Percentiles rank a stretch among this genome's conserved stretches.
Evolutionary conservation across 2,329 filamentous ascomycete species (phyloP).

Genomic region (Cladorrhinum sp.): DNA sequence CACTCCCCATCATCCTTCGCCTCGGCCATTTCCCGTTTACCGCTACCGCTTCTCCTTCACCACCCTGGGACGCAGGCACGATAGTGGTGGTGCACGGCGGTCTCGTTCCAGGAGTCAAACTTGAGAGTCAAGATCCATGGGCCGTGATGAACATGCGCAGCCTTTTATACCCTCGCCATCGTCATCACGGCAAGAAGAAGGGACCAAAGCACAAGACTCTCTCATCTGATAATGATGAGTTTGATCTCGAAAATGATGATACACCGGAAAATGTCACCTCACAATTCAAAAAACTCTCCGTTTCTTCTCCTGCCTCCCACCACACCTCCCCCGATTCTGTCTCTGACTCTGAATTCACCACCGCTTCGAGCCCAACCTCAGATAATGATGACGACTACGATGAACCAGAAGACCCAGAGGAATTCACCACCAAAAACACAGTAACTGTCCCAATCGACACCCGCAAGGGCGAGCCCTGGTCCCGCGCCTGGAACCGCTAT

Average conservation of each 20-base stretch:
- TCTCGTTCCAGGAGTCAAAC: slow-evolving; percentile 69
- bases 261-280: slow-evolving; percentile 1
- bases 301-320: not conserved
- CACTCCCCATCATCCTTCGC: slow-evolving; percentile 74
- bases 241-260: slow-evolving; percentile 3
- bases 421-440: slow-evolving; percentile 2
- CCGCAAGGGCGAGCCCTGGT: slow-evolving; percentile 62
- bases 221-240: not conserved
- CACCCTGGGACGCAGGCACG: slow-evolving; percentile 37
- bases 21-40: slow-evolving; percentile 65
- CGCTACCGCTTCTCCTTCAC: slow-evolving; percentile 37
- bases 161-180: slow-evolving; percentile 53
- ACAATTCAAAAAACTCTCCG: not conserved
- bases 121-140: slow-evolving; percentile 70
- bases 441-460: slow-evolving; percentile 39
- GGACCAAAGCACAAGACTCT: not conserved
- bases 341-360: too few species aligned
- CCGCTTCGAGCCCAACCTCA: not conserved
- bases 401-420: slow-evolving; percentile 7
- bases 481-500: slow-evolving; percentile 56
- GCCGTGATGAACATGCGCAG: slow-evolving; percentile 92
- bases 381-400: slow-evolving; percentile 23
- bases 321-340: not conserved
- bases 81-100: slow-evolving; percentile 83
- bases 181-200: not conserved